These are phyloP conservation scores for Pichia phayaonensis DNA, from an alignment of 805 yeast species.

Conservation along the genomic window DNA sequence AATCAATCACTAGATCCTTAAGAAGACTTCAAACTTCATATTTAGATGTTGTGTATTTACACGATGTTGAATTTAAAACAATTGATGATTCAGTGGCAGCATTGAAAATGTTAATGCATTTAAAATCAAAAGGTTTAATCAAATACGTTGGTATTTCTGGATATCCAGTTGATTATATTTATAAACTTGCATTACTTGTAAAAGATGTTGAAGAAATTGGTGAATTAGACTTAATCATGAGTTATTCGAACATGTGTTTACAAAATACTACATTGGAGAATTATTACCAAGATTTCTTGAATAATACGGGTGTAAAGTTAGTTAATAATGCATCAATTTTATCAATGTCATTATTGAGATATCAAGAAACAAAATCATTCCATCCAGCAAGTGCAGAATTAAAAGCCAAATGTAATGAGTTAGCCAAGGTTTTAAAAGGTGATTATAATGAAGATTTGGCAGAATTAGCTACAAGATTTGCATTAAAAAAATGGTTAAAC, in stretches of 20 bases:
- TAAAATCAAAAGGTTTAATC: slow-evolving; percentile 60
- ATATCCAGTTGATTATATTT: slow-evolving; percentile 69
- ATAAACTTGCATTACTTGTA: slow-evolving; percentile 39
- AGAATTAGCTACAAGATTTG: slow-evolving; percentile 71
- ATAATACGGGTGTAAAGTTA: slow-evolving; percentile 46
- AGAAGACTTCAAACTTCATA: slow-evolving; percentile 58
- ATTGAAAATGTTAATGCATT: slow-evolving; percentile 44
- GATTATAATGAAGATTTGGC: slow-evolving; percentile 58
- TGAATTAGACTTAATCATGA: slow-evolving; percentile 64
- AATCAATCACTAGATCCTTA: slow-evolving; percentile 60
- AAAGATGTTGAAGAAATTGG: slow-evolving; percentile 39
- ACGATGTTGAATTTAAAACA: slow-evolving; percentile 78
- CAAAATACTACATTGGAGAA: slow-evolving; percentile 57
- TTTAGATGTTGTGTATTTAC: slow-evolving; percentile 77
- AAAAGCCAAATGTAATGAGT: slow-evolving; percentile 41
- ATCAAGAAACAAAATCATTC: slow-evolving; percentile 59
- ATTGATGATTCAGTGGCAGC: slow-evolving; percentile 53
- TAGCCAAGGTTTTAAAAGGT: slow-evolving; percentile 33
- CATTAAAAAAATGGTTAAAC: slow-evolving; percentile 51
- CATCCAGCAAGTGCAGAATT: slow-evolving; percentile 72
- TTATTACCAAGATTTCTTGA: slow-evolving; percentile 41
- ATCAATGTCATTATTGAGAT: slow-evolving; percentile 77
- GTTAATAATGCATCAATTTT: slow-evolving; percentile 80
- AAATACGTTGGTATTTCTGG: slow-evolving; percentile 75
- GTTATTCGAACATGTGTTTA: slow-evolving; percentile 75